These are phyloP conservation scores for Epichloe sp. DNA, from an alignment of 2,329 filamentous ascomycete genomes.

Conservation along the genomic window DNA sequence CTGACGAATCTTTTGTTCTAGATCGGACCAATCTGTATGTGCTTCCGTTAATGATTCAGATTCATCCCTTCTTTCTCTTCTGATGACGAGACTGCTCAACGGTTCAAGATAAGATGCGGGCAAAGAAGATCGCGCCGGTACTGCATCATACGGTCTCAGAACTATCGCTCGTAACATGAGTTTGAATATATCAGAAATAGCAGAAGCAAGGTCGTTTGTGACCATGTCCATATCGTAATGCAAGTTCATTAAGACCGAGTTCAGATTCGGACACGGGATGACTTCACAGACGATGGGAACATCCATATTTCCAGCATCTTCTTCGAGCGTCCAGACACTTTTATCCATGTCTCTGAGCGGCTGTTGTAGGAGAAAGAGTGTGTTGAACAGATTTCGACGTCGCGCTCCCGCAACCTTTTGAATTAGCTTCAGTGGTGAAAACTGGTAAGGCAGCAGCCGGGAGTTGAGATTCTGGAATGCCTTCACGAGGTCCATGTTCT, in stretches of 20 bases:
- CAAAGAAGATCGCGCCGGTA: not conserved
- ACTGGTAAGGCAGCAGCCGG: conserved; percentile 52
- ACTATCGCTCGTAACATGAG: conserved; percentile 15
- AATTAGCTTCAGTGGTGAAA: conserved; percentile 61
- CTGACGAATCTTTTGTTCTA: conserved; percentile 39
- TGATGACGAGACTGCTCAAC: conserved; percentile 12
- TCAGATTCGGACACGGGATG: conserved; percentile 36
- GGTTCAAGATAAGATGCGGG: not conserved
- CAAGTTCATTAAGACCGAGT: conserved; percentile 45
- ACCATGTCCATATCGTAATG: conserved; percentile 43
- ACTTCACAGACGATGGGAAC: conserved; percentile 67
- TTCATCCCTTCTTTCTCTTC: conserved; percentile 9
- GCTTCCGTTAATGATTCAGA: conserved; percentile 6
- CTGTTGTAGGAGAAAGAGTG: conserved; percentile 66
- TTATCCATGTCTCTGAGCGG: conserved; percentile 41
- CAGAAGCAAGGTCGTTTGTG: conserved; percentile 13
- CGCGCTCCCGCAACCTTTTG: conserved; percentile 35
- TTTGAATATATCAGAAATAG: conserved; percentile 20
- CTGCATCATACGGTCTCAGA: conserved; percentile 13
- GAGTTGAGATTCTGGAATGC: conserved; percentile 49
- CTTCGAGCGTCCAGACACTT: conserved; percentile 40
- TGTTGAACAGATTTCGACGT: conserved; percentile 57
- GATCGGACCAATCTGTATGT: conserved; percentile 30
- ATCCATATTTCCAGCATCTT: conserved; percentile 55
- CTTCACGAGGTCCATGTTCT: conserved; percentile 45